phyloP scores from a whole-genome alignment of 345 rosid species.

The Fremontodendron californicum region DNA sequence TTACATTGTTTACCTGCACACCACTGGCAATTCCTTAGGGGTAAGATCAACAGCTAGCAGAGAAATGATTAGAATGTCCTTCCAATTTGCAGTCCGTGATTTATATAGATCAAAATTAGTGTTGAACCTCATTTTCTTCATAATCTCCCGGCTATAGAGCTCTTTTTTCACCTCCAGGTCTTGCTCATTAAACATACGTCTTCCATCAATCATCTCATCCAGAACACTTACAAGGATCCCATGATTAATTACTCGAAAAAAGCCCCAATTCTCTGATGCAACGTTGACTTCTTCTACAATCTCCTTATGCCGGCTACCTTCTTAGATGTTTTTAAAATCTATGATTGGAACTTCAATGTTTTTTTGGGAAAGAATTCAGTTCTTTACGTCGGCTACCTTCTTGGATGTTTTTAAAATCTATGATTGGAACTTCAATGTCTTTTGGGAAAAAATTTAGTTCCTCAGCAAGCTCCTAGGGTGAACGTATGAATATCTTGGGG shows the following conservation, averaged over 20 bases:
- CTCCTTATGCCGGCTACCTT: constrained; percentile 9
- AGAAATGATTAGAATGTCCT: no score
- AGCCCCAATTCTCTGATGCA: constrained; percentile 39
- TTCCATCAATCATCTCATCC: constrained; percentile 27
- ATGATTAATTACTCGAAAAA: constrained; percentile 49
- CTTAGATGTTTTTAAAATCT: constrained; percentile 22
- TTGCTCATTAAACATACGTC: constrained; percentile 32
- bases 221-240: no score
- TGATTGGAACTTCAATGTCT: constrained; percentile 27
- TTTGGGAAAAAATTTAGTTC: background rate
- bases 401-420: constrained; percentile 26
- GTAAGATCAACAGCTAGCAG: no score
- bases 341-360: constrained; percentile 33
- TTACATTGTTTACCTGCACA: no score
- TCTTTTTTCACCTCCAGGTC: no score
- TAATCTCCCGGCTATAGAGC: no score
- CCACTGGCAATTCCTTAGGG: no score
- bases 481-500: constrained; percentile 29
- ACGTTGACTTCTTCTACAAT: constrained; percentile 22
- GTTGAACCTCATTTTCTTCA: no score
- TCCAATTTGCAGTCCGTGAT: no score
- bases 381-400: constrained; percentile 10
- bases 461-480: background rate
- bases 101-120: no score
- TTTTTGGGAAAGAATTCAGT: background rate